Base-by-base conservation (phyloP, 306 rosid genomes). In the Sicyos edulis region DNA sequence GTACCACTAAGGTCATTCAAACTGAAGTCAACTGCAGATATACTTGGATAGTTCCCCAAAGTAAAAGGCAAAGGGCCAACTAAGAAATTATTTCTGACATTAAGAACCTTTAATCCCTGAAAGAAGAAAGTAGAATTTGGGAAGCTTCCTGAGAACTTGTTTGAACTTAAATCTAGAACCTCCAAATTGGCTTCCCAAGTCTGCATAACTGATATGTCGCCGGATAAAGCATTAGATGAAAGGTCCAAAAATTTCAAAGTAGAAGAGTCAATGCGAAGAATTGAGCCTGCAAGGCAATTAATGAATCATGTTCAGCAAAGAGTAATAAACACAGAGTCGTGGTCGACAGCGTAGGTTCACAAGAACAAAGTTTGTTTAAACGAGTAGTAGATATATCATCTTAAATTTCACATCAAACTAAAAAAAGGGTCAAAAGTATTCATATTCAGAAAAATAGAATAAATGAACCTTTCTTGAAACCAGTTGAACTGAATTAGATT, bases 151-250 rank as follows among this genome's bases (percentile, higher is more conserved):
- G 88, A 84, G 79, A 93, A 80, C 73, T 77, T 77, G 83, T 93
- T 93, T 74, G 88, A 93, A 80, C 98, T 87, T 84, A 93, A 81
- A 82, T 86, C 86, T 75, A 93, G 83, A 77, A 86, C 78, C 77
- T 90, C 96, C 74, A 90, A 77, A 40, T 77, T 20, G 81, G 88
- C 80, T 77, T 83, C 90, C 98, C 96, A 88, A 65, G 78, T 80
- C 77, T 77, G 87, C 79, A 93, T 58, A 74, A 77, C 62, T 15
- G 96, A 88, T 52, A 90, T 73, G 75, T 88, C 88, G 69, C 96
- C 96, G 4, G 95, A 90, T 78, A 92, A 82, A 78, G 82, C 73
- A 82, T 92, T 93, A 7, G 87, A 79, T 13, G 98, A 93, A 75
- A 93, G 89, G 81, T 93, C 85, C 89, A 93, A 78, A 69, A 62